A percentile compares a stretch with the other conserved stretches of the same genome.
Conservation (phyloP, 225 moss, liverwort and hornwort species). For the Pseudisothecium myosuroides region DNA sequence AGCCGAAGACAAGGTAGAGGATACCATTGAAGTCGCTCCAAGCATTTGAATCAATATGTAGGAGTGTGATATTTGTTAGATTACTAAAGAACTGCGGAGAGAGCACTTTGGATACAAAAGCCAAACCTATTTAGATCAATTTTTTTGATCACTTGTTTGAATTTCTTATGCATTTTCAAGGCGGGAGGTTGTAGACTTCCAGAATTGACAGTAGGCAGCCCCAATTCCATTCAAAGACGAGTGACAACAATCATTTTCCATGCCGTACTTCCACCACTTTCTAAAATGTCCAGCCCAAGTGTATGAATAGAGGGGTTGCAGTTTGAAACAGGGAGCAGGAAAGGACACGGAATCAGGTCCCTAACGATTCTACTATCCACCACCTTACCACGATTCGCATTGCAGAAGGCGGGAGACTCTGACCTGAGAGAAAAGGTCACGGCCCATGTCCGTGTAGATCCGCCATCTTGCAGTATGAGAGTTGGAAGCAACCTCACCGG, state of each 20-base stretch:
- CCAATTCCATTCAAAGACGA: not conserved
- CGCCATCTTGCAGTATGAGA: slow-evolving; percentile 96
- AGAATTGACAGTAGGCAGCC: not conserved
- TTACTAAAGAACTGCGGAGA: not conserved
- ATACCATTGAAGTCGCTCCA: not conserved
- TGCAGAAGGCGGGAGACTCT: not conserved
- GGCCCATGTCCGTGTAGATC: slow-evolving; percentile 88
- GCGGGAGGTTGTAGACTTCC: not conserved
- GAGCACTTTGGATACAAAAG: not conserved
- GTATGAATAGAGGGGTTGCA: not conserved
- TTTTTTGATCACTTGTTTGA: no score
- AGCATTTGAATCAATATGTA: not conserved
- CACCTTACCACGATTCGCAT: not conserved
- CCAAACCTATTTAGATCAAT: not conserved
- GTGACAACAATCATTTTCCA: not conserved
- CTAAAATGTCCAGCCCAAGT: not conserved
- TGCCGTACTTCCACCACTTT: not conserved
- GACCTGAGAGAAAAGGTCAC: slow-evolving; percentile 87
- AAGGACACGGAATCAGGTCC: not conserved
- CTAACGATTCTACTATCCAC: not conserved
- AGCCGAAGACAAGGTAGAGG: not conserved
- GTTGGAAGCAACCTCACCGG: slow-evolving; percentile 54
- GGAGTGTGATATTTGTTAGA: not conserved
- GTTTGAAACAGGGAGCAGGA: not conserved
- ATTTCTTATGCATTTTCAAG: not conserved